These are phyloP conservation scores for Neurospora sp. DNA, from an alignment of 495 filamentous ascomycete genomes.

Conservation along the genomic window DNA sequence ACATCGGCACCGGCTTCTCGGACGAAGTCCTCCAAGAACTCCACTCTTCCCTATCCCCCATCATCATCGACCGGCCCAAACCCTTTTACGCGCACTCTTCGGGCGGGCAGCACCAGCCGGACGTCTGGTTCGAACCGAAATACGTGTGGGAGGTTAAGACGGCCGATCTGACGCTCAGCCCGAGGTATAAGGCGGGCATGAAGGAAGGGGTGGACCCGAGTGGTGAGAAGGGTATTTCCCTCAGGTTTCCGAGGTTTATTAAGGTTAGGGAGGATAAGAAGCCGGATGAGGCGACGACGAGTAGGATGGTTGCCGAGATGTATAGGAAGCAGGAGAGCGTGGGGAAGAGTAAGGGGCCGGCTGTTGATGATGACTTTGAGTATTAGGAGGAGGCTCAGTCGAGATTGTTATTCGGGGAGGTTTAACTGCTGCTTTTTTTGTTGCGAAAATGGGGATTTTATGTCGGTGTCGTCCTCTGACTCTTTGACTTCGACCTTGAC, in stretches of 20 bases:
- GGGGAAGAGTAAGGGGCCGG: conserved; percentile 59
- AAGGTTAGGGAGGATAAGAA: conserved; percentile 89
- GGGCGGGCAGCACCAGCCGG: conserved; percentile 83
- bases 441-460: no score
- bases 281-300: conserved; percentile 78
- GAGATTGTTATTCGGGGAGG: no score
- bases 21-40: conserved; percentile 78
- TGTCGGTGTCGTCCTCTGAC: no score
- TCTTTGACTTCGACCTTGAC: no score
- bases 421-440: no score
- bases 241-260: conserved; percentile 89
- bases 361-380: conserved; percentile 96
- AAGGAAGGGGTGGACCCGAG: conserved; percentile 54
- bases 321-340: conserved; percentile 90
- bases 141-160: conserved; percentile 97
- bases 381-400: conserved; percentile 42
- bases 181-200: conserved; percentile 74
- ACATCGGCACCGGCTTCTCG: conserved; percentile 95
- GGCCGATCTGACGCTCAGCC: conserved; percentile 85
- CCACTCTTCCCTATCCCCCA: conserved; percentile 55
- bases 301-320: conserved; percentile 84
- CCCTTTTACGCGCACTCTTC: conserved; percentile 84
- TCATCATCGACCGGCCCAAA: conserved; percentile 80
- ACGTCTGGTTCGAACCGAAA: conserved; percentile 95
- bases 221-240: conserved; percentile 72